phyloP scores from a whole-genome alignment of 2,329 filamentous ascomycete species.

The Capronia coronata region DNA sequence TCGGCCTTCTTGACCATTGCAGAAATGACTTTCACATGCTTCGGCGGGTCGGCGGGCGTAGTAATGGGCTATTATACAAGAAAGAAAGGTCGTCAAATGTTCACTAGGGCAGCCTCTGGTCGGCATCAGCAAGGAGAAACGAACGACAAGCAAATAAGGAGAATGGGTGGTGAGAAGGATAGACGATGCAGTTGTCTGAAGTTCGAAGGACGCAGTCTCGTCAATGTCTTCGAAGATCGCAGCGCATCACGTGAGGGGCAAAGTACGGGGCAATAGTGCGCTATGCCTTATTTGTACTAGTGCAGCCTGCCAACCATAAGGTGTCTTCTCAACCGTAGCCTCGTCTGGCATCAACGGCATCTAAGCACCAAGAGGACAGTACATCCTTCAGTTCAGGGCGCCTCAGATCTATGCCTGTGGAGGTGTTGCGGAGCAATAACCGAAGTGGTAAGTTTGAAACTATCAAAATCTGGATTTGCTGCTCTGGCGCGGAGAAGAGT shows the following conservation, averaged over 20 bases:
- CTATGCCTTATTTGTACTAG: neutral
- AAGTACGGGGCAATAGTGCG: too few relatives aligned
- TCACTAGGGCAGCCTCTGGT: too few relatives aligned
- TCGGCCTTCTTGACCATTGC: constrained; percentile 24
- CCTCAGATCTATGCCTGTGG: too few relatives aligned
- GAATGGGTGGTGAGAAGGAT: neutral
- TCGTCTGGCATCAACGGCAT: too few relatives aligned
- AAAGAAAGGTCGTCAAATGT: neutral
- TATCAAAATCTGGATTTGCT: too few relatives aligned
- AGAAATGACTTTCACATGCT: constrained; percentile 1
- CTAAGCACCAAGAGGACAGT: too few relatives aligned
- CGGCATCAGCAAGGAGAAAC: neutral
- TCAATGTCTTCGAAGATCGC: neutral
- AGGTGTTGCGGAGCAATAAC: too few relatives aligned
- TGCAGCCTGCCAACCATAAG: neutral
- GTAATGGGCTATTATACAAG: neutral
- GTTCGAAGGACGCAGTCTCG: neutral
- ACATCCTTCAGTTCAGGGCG: too few relatives aligned
- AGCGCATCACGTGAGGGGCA: neutral
- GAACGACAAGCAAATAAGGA: neutral
- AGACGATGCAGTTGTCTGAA: neutral
- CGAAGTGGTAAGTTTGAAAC: too few relatives aligned
- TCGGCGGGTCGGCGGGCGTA: neutral
- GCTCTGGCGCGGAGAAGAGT: too few relatives aligned
- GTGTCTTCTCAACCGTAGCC: too few relatives aligned